These are phyloP conservation scores for Suhomyces kunorum DNA, from an alignment of 1,139 yeast genomes.

Conservation along the genomic window DNA sequence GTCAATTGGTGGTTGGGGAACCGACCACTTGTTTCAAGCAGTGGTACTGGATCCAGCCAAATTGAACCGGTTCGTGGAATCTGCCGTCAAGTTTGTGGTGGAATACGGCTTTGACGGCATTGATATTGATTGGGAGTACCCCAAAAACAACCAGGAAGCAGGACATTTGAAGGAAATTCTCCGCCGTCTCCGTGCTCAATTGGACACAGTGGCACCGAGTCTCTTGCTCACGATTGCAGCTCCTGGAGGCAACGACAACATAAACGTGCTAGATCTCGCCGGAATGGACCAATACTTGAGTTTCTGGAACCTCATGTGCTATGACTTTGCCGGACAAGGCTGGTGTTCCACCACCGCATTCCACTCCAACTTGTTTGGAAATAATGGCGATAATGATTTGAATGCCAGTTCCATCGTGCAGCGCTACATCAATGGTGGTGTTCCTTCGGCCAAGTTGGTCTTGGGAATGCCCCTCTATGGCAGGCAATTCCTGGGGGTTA, in stretches of 20 bases:
- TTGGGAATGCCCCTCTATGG: conserved; percentile 93
- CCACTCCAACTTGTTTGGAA: conserved; percentile 67
- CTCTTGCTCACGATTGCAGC: conserved; percentile 68
- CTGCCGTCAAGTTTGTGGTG: conserved; percentile 49
- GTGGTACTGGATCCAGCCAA: conserved; percentile 41
- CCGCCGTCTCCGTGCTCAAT: conserved; percentile 37
- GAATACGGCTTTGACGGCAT: conserved; percentile 80
- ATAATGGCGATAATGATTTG: conserved; percentile 44
- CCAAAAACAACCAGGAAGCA: conserved; percentile 52
- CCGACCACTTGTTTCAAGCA: conserved; percentile 51
- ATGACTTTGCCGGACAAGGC: conserved; percentile 72
- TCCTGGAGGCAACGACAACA: conserved; percentile 61
- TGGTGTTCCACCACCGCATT: conserved; percentile 68
- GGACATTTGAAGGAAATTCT: conserved; percentile 48
- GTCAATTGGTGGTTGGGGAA: conserved; percentile 91
- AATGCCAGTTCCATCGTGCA: conserved; percentile 53
- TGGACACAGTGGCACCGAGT: conserved; percentile 31
- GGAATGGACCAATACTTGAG: conserved; percentile 60
- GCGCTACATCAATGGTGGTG: conserved; percentile 44
- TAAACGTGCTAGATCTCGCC: conserved; percentile 42
- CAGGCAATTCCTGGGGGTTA: conserved; percentile 54
- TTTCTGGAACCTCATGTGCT: conserved; percentile 88
- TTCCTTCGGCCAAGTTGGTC: conserved; percentile 54
- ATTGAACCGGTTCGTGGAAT: conserved; percentile 49
- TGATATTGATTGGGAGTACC: conserved; percentile 96